Evolutionary conservation across 306 rosid species (phyloP), one percentile per base, ranked within the genome.

Genomic region (Cajanus cajan): DNA sequence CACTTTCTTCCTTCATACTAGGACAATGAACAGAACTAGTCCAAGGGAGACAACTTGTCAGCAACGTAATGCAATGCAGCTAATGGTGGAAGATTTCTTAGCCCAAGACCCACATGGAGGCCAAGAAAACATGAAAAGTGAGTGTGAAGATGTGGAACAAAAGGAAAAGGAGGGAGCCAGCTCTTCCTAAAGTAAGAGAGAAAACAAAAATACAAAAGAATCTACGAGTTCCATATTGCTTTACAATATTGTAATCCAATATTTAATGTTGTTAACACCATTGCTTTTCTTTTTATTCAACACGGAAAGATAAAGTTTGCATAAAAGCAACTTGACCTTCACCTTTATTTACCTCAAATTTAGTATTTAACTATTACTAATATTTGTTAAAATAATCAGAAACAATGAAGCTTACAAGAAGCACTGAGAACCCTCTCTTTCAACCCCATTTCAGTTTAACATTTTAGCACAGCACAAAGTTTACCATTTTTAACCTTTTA

Each of bases 271-370:
- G 68, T 34, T 72, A 69, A 63, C 54, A 71, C 52, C 74, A 51
- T 85, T 48, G 76, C 80, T 70, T 83, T 85, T 83, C 86, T 68
- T 77, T 91, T 89, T 73, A 78, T 85, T 85, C 87, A 71, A 71
- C 90, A 86, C 87, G 91, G 81, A 87, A 94, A 90, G 91, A 68
- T 67, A 87, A 94, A 94, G 97, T 77, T 61, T 84, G 83, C 57
- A 83, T 33, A 67, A 87, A 89, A 90, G 90, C 80, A 86, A 73
- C 85, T 88, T 82, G 88, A 73, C 80, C 85, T 83, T 83, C 88
- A 82, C 86, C 92, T 88, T 86, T 82, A 80, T 81, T 84, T 87
- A 86, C 78, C 83, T 77, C 77, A 76, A 31, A 41, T 70, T 65
- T 80, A 55, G 7, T 24, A 78, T 77, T 81, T 67, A 77, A 77